Conservation (phyloP, 495 filamentous ascomycete genomes). For the Schizothecium vesticola region DNA sequence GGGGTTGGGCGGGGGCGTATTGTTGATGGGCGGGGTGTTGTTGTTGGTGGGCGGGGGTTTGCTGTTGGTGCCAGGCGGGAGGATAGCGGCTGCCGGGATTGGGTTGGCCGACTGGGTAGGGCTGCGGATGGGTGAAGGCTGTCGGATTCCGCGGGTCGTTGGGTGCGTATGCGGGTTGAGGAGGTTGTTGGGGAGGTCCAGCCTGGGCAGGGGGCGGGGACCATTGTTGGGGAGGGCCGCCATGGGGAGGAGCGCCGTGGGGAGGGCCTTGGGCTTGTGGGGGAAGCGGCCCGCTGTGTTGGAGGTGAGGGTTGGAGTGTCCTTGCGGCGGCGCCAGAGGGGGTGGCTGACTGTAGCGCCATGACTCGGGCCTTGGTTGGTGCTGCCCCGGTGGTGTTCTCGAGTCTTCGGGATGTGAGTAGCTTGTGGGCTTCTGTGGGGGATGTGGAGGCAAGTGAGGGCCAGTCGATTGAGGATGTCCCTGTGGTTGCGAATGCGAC, state of each 20-base stretch:
- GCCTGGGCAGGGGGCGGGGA: conserved; percentile 16
- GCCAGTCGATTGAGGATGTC: conserved; percentile 9
- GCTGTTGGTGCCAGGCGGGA: conserved; percentile 25
- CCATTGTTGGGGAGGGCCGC: conserved; percentile 23
- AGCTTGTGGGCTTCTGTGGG: conserved; percentile 24
- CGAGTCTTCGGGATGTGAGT: conserved; percentile 2
- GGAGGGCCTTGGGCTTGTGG: not conserved
- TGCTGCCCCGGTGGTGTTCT: conserved; percentile 23
- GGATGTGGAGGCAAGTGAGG: conserved; percentile 37
- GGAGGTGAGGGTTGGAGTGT: not conserved
- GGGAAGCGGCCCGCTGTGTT: not conserved
- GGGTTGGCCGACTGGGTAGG: conserved; percentile 5
- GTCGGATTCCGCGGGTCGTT: conserved; percentile 28
- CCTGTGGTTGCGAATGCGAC: not conserved
- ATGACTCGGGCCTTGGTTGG: conserved; percentile 22
- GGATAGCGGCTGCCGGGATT: not conserved
- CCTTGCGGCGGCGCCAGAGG: conserved; percentile 33
- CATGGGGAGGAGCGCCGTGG: conserved; percentile 11
- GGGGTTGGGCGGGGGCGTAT: conserved; percentile 11
- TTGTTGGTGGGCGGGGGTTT: not conserved
- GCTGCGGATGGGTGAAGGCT: conserved; percentile 23
- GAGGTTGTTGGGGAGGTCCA: conserved; percentile 16
- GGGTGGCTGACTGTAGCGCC: conserved; percentile 40
- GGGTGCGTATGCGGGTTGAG: conserved; percentile 17
- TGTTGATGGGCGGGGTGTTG: not conserved